These are phyloP conservation scores for Recurvomyces mirabilis DNA, from an alignment of 495 filamentous ascomycete genomes.

Conservation along the genomic window DNA sequence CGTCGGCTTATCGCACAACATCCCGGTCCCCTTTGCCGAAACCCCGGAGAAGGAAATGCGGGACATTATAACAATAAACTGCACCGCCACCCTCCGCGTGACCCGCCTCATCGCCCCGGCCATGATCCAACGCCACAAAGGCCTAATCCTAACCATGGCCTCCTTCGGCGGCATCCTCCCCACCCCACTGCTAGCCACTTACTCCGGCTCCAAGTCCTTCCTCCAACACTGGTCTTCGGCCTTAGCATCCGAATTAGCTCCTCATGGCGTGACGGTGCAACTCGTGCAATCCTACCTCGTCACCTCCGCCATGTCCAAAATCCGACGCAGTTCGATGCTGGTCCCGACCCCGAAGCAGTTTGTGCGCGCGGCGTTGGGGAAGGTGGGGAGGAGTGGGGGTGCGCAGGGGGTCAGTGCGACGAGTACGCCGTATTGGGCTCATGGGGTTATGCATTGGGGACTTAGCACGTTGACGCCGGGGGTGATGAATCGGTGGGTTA, in stretches of 20 bases:
- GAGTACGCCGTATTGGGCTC: constrained; percentile 86
- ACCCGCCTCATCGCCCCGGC: constrained; percentile 76
- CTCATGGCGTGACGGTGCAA: constrained; percentile 69
- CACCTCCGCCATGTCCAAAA: constrained; percentile 91
- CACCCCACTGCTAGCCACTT: constrained; percentile 87
- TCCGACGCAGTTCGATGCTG: constrained; percentile 59
- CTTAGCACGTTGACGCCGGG: constrained; percentile 57
- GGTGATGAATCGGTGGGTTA: constrained; percentile 47
- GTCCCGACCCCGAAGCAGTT: constrained; percentile 76
- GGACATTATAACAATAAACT: constrained; percentile 91
- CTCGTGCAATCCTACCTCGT: constrained; percentile 85
- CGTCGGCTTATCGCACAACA: constrained; percentile 84
- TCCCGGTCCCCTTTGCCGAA: constrained; percentile 77
- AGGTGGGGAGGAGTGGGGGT: constrained; percentile 69
- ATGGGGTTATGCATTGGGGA: constrained; percentile 79
- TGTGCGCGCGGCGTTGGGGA: constrained; percentile 64
- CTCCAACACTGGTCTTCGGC: constrained; percentile 91
- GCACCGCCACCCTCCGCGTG: constrained; percentile 71
- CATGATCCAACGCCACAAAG: constrained; percentile 70
- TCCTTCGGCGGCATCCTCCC: constrained; percentile 86
- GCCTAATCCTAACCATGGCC: constrained; percentile 93
- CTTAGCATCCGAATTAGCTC: constrained; percentile 70
- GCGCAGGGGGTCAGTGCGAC: constrained; percentile 64
- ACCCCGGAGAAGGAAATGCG: constrained; percentile 68
- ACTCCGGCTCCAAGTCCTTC: constrained; percentile 97